phyloP scores from a whole-genome alignment of 805 yeast genomes.

The Ascoidea rubescens region DNA sequence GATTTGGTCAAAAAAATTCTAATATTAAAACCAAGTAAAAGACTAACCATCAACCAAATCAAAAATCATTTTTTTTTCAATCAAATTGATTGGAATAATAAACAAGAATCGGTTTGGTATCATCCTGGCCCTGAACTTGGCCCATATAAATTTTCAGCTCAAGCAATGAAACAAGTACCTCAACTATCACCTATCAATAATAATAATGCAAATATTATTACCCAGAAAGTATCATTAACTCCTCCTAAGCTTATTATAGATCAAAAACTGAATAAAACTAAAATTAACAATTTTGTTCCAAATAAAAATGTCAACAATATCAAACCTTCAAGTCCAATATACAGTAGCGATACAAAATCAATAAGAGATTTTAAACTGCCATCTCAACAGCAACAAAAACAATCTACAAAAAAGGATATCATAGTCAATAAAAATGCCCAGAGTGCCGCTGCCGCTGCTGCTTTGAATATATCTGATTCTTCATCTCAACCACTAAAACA shows the following conservation, averaged over 20 bases:
- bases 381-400: no score
- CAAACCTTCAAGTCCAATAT: conserved; percentile 13
- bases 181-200: conserved; percentile 14
- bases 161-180: conserved; percentile 68
- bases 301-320: no score
- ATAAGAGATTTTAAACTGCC: neutral
- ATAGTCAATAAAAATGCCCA: conserved; percentile 17
- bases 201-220: no score
- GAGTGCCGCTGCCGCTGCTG: neutral
- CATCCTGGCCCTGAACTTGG: conserved; percentile 46
- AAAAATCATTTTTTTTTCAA: conserved; percentile 53
- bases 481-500: neutral
- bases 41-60: conserved; percentile 43
- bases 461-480: neutral
- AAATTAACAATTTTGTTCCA: no score
- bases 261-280: no score
- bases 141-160: conserved; percentile 63
- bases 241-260: no score
- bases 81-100: conserved; percentile 38
- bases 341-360: conserved; percentile 4
- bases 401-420: conserved; percentile 10
- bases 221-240: no score
- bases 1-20: conserved; percentile 62
- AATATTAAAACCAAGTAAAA: conserved; percentile 46
- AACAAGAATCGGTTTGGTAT: conserved; percentile 41